phyloP scores from a whole-genome alignment of 176 grass and related monocot species.

The Triticum dicoccoides region DNA sequence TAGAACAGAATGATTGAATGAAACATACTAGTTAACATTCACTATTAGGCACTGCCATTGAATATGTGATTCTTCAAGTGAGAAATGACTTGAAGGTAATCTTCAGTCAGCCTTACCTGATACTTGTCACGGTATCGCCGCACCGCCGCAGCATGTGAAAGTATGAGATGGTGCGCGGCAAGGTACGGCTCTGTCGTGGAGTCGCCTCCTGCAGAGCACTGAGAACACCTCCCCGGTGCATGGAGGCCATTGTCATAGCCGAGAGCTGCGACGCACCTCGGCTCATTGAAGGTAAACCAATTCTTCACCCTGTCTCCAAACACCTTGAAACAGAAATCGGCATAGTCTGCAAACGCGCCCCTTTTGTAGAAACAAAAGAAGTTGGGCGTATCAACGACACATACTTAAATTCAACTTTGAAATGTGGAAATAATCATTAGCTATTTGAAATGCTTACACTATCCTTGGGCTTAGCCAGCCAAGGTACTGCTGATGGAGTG shows the following conservation, averaged over 20 bases:
- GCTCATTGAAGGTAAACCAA: slow-evolving; percentile 96
- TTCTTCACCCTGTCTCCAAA: slow-evolving; percentile 90
- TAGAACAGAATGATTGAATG: background rate
- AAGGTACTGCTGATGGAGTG: slow-evolving; percentile 70
- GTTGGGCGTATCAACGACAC: background rate
- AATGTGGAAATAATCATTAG: background rate
- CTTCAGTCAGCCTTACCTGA: slow-evolving; percentile 37
- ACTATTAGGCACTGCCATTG: background rate
- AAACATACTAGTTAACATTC: background rate
- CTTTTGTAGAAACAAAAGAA: slow-evolving; percentile 21
- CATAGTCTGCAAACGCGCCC: slow-evolving; percentile 62
- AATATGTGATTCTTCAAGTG: background rate
- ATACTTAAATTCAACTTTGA: background rate
- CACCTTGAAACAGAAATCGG: slow-evolving; percentile 77
- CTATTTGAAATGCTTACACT: slow-evolving; percentile 47
- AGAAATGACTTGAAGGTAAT: background rate
- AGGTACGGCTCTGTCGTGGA: slow-evolving; percentile 80
- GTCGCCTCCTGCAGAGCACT: slow-evolving; percentile 57
- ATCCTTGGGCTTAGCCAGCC: slow-evolving; percentile 73
- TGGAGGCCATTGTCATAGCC: slow-evolving; percentile 74
- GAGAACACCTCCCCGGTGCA: slow-evolving; percentile 77
- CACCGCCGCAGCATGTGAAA: slow-evolving; percentile 78
- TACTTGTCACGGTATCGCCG: slow-evolving; percentile 72
- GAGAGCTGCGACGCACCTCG: slow-evolving; percentile 70
- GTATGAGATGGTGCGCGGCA: slow-evolving; percentile 70